A percentile compares a stretch with the other conserved stretches of the same genome.
phyloP scores from a whole-genome alignment of 23 red algal species.

The Gracilaria caudata region DNA sequence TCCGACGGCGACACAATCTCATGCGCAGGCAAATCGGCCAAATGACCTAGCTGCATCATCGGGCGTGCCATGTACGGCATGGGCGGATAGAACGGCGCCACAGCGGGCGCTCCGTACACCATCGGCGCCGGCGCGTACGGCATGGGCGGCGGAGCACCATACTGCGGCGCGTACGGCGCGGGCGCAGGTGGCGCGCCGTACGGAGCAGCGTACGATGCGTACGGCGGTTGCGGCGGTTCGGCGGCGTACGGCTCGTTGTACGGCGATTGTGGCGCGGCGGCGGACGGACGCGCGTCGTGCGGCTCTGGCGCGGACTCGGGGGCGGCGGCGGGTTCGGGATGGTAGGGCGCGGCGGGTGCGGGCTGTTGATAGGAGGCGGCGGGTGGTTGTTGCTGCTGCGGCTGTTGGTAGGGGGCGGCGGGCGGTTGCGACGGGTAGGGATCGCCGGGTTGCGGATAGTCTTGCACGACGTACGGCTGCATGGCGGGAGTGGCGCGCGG shows the following conservation, averaged over 20 bases:
- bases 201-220: neutral
- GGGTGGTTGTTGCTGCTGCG: neutral
- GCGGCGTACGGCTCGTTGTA: slow-evolving; percentile 15
- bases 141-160: slow-evolving; percentile 2
- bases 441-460: slow-evolving; percentile 25
- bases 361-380: neutral
- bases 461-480: slow-evolving; percentile 23
- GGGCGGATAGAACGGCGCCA: neutral
- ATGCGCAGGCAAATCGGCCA: neutral
- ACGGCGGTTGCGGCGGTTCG: neutral
- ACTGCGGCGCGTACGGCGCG: neutral
- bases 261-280: slow-evolving; percentile 10
- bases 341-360: neutral
- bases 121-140: neutral
- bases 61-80: slow-evolving; percentile 12
- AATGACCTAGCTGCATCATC: neutral
- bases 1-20: slow-evolving; percentile 40
- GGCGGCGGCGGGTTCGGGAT: neutral
- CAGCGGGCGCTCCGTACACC: neutral
- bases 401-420: neutral
- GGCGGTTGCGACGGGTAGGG: slow-evolving; percentile 4
- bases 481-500: neutral
- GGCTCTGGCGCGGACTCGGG: neutral
- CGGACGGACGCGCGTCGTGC: neutral
- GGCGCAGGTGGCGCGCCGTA: neutral